Evolutionary conservation across 169 alveolate species (phyloP), one percentile per base, ranked within the genome.

Genomic region (Toxoplasma gondii): DNA sequence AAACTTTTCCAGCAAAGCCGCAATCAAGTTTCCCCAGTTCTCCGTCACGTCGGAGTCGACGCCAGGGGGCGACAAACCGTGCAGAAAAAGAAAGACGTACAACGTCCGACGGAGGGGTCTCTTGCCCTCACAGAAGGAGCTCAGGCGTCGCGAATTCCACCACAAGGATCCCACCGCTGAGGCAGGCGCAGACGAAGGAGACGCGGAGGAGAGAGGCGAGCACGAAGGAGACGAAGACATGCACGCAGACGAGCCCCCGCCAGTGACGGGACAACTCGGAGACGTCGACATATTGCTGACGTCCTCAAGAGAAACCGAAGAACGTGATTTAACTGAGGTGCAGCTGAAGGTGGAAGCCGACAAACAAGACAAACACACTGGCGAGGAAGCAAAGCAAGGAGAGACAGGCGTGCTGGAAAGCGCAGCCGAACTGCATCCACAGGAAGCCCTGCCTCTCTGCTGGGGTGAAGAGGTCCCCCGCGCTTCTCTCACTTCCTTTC

Each of bases 21-120:
- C 88, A 31, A 82, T 38, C 39, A 82, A 34, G 27, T 82, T 82
- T 36, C 88, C 88, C 39, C 39, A 82, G 88, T 82, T 82, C 64
- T 82, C 88, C 64, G 45, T 43, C 29, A 82, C 88, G 64, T 82
- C 88, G 36, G 88, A 12, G 38, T 82, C 58, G 22, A 82, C 53
- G 19, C 58, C 88, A 2, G 88, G 88, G 24, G 88, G 88, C 39
- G 88, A 36, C 67, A 82, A 7, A 10, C 88, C 88, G 45, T 82
- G 88, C n/a, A 82, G 88, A 36, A 82, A 43, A 22, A 82, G 36
- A 41, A 82, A 82, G 41, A 82, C 58, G 88, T 82, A 29, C 24
- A 82, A 67, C 38, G 45, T 27, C 67, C 88, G 88, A 19, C 34
- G 34, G 78, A 54, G 69, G 31, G 69, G 27, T 24, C 78, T 19